phyloP scores from a whole-genome alignment of 345 rosid genomes.

The Linum usitatissimum region DNA sequence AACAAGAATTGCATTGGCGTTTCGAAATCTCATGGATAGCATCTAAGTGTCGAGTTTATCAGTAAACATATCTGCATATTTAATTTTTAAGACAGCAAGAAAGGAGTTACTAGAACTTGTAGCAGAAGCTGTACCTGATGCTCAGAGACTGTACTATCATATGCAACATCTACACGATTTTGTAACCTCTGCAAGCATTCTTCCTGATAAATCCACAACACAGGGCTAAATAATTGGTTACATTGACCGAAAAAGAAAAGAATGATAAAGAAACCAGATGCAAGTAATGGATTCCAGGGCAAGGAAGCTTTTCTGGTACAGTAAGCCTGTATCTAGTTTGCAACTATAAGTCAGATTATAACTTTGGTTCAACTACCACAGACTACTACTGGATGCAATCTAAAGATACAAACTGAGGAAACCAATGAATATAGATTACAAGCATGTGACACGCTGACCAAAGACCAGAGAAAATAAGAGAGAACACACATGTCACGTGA shows the following conservation, averaged over 20 bases:
- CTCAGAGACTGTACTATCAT: constrained; percentile 72
- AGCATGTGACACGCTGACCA: background rate
- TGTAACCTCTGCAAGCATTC: constrained; percentile 80
- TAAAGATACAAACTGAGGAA: background rate
- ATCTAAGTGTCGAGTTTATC: background rate
- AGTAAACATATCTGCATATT: background rate
- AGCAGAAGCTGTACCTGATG: constrained; percentile 48
- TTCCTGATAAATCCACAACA: constrained; percentile 44
- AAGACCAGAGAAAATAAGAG: background rate
- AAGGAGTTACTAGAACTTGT: background rate
- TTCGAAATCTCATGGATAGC: background rate
- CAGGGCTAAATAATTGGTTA: background rate
- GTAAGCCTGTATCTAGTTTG: background rate
- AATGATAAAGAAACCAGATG: background rate
- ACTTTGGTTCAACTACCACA: no score
- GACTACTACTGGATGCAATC: no score
- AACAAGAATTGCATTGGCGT: constrained; percentile 12
- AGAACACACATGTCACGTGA: background rate
- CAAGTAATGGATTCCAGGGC: background rate
- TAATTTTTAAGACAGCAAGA: constrained; percentile 1
- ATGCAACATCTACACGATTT: constrained; percentile 72
- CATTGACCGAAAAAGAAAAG: background rate
- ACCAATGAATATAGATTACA: background rate
- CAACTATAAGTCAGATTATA: background rate
- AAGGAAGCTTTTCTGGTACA: no score